Base-by-base conservation (phyloP, 148 eudicot species). In the Tetragonia tetragonoides region DNA sequence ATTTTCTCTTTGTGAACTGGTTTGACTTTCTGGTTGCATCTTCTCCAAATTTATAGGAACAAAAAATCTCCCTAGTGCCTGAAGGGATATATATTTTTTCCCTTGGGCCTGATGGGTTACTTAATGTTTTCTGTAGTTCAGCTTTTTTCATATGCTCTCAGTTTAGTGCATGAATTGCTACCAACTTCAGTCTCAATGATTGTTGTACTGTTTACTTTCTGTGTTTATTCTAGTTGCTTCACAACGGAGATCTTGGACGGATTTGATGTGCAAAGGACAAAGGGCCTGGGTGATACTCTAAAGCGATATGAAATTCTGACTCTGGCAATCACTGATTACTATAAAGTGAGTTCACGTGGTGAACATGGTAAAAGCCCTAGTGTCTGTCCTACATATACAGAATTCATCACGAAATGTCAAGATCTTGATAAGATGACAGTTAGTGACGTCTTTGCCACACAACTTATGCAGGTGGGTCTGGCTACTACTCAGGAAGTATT, bases 231-330 rank as follows among this genome's bases (percentile, higher is more conserved):
- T 86, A 93, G 99, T 79, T 95, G 99, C 84, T 88, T 91, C 84
- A 95, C 99, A 60, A 95, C 99, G 21, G 99, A 95, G 86, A 87
- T 95, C 60, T 82, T 91, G 79, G 99, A 95, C 76, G 97, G 94
- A 23, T 95, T 95, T 80, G 92, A 95, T 76, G 95, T 95, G 75
- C 97, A 91, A 75, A 83, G 99, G 84, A 95, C 99, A 54, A 88
- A 67, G 81, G 86, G 97, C 71, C 80, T 93, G 80, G 89, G 86
- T 73, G 99, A 95, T 80, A 93, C 99, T n/a, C 82, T 95, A 42
- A 84, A 80, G 69, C 91, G 81, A 73, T 95, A 93, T 81, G 97
- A 97, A 53, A 81, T 66, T 83, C 90, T 95, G 40, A 95, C 97
- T 41, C 85, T 79, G 73, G 84, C 92, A 74, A 91, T 95, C 38